Evolutionary conservation across 169 alveolate species (phyloP).

Genomic region (Plasmodium vinckei): DNA sequence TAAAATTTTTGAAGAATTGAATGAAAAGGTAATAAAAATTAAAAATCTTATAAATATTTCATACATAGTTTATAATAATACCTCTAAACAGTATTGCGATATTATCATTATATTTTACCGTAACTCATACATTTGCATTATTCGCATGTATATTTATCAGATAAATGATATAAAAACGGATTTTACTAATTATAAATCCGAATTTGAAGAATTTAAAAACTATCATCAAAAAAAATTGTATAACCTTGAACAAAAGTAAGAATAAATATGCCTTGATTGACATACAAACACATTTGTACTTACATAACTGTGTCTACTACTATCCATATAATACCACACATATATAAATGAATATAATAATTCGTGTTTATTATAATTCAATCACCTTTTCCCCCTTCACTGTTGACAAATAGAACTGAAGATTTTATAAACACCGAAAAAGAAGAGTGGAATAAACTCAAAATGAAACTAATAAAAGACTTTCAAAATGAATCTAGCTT

Average conservation of each 20-base stretch:
- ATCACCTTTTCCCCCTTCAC: neutral
- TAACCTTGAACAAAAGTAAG: slow-evolving; percentile 48
- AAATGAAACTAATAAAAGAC: slow-evolving; percentile 50
- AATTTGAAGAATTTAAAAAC: slow-evolving; percentile 67
- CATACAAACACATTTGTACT: neutral
- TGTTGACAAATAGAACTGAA: slow-evolving; percentile 24
- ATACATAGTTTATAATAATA: neutral
- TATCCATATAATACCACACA: neutral
- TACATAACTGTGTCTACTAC: neutral
- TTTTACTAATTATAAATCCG: slow-evolving; percentile 58
- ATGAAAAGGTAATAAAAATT: slow-evolving; percentile 53
- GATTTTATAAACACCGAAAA: slow-evolving; percentile 66
- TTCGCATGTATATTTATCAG: slow-evolving; percentile 9
- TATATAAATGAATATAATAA: too few relatives aligned
- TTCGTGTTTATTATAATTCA: neutral
- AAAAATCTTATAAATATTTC: neutral
- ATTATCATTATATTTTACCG: slow-evolving; percentile 1
- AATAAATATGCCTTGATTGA: neutral
- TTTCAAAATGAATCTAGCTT: slow-evolving; percentile 65
- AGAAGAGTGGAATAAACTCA: slow-evolving; percentile 69
- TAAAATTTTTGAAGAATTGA: slow-evolving; percentile 60
- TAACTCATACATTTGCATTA: neutral
- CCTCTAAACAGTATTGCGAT: neutral
- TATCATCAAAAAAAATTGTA: slow-evolving; percentile 47
- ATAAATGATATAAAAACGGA: slow-evolving; percentile 56